These are phyloP conservation scores for Prunus mongolica DNA, from an alignment of 306 rosid species.

Conservation along the genomic window DNA sequence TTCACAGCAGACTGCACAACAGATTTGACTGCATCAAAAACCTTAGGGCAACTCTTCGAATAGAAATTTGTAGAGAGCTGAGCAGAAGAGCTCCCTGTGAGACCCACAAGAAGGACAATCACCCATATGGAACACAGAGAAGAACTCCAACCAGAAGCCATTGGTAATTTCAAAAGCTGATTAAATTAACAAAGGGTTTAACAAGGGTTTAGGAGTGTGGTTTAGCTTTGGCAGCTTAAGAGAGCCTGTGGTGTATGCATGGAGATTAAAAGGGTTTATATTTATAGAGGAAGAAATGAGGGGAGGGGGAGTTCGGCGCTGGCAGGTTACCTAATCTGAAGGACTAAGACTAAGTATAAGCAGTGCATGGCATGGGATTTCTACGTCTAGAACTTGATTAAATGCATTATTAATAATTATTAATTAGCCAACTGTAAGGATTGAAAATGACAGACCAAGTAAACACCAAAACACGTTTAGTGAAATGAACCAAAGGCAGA, in stretches of 20 bases:
- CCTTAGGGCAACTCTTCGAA: conserved; percentile 50
- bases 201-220: background rate
- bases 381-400: background rate
- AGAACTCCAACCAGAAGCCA: background rate
- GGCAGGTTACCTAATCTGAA: conserved; percentile 6
- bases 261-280: background rate
- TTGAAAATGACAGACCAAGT: no score
- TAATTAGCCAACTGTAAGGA: no score
- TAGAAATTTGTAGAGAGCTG: conserved; percentile 50
- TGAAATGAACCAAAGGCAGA: background rate
- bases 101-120: conserved; percentile 23
- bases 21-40: conserved; percentile 31
- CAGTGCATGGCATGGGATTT: background rate
- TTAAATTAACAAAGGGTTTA: background rate
- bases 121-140: background rate
- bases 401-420: no score
- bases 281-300: background rate
- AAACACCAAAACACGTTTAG: no score
- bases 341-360: background rate
- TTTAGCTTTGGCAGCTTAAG: no score
- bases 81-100: conserved; percentile 37
- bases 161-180: background rate
- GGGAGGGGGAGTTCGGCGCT: background rate
- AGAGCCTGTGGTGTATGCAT: background rate
- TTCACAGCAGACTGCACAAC: conserved; percentile 51